Percentiles rank a stretch among this genome's conserved stretches.
Conservation (phyloP, 2,329 filamentous ascomycete species). For the Amylocarpus encephaloides region DNA sequence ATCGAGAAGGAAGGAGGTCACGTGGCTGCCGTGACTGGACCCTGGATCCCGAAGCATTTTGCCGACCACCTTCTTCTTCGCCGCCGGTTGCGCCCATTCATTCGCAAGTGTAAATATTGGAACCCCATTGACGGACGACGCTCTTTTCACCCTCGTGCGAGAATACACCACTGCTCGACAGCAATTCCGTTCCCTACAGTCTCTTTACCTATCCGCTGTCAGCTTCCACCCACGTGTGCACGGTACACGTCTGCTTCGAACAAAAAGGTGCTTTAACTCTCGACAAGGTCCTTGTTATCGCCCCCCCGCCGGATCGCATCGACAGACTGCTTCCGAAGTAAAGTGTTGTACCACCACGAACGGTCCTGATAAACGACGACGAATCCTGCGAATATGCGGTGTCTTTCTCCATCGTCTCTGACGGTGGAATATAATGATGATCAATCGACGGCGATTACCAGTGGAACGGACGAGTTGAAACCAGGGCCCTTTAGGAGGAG, state of each 20-base stretch:
- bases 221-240: conserved; percentile 2
- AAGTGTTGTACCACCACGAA: neutral
- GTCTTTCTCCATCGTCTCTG: conserved; percentile 26
- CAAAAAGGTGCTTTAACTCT: neutral
- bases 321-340: neutral
- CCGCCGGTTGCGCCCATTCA: neutral
- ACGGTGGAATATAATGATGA: conserved; percentile 30
- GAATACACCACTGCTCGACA: conserved; percentile 8
- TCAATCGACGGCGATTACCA: conserved; percentile 15
- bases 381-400: conserved; percentile 23
- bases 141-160: conserved; percentile 13
- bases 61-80: neutral
- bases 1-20: neutral
- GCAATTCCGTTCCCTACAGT: conserved; percentile 10
- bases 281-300: neutral
- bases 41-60: neutral
- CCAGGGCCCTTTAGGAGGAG: conserved; percentile 33
- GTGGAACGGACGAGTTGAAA: conserved; percentile 17
- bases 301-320: neutral
- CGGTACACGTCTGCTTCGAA: neutral
- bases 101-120: conserved; percentile 7
- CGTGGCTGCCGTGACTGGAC: neutral
- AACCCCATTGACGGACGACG: conserved; percentile 13
- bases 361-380: neutral
- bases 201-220: neutral